A percentile compares a stretch with the other conserved stretches of the same genome.
These are phyloP conservation scores for Xerocomus cyaneibrunnescens DNA, from an alignment of 1,284 basidiomycete genomes.

Conservation along the genomic window DNA sequence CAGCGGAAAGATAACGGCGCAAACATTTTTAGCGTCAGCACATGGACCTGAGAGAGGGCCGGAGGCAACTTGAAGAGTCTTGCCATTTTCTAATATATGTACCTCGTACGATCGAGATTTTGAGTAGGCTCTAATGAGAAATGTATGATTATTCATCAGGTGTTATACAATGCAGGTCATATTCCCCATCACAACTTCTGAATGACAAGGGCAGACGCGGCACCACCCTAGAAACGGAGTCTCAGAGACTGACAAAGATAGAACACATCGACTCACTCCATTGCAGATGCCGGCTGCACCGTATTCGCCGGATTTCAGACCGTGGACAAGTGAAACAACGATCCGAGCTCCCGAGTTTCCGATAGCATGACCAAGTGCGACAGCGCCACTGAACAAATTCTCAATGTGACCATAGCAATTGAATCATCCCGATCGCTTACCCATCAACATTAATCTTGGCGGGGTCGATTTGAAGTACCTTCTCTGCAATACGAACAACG, in stretches of 20 bases:
- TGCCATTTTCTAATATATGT: slow-evolving; percentile 18
- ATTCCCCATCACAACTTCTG: slow-evolving; percentile 68
- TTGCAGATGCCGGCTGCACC: slow-evolving; percentile 99
- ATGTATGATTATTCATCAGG: slow-evolving; percentile 18
- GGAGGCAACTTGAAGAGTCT: slow-evolving; percentile 1
- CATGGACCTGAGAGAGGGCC: slow-evolving; percentile 1
- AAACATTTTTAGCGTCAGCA: slow-evolving; percentile 10
- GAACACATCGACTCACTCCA: slow-evolving; percentile 60
- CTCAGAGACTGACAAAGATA: slow-evolving; percentile 14
- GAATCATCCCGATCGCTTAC: slow-evolving; percentile 40
- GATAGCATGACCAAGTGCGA: slow-evolving; percentile 93
- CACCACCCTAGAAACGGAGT: slow-evolving; percentile 68
- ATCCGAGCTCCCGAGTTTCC: slow-evolving; percentile 96
- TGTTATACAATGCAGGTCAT: slow-evolving; percentile 22
- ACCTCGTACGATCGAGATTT: slow-evolving; percentile 6
- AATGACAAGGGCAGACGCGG: slow-evolving; percentile 87
- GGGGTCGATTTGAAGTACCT: slow-evolving; percentile 80
- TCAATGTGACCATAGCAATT: slow-evolving; percentile 15
- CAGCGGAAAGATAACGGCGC: slow-evolving; percentile 21
- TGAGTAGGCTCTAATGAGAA: slow-evolving; percentile 8
- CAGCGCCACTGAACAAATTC: slow-evolving; percentile 67
- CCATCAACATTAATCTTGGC: slow-evolving; percentile 93
- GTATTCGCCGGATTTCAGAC: slow-evolving; percentile 93
- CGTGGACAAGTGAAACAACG: slow-evolving; percentile 91
- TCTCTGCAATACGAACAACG: slow-evolving; percentile 90